These are phyloP conservation scores for Moniliella sp. DNA, from an alignment of 1,284 basidiomycete genomes.

Conservation along the genomic window DNA sequence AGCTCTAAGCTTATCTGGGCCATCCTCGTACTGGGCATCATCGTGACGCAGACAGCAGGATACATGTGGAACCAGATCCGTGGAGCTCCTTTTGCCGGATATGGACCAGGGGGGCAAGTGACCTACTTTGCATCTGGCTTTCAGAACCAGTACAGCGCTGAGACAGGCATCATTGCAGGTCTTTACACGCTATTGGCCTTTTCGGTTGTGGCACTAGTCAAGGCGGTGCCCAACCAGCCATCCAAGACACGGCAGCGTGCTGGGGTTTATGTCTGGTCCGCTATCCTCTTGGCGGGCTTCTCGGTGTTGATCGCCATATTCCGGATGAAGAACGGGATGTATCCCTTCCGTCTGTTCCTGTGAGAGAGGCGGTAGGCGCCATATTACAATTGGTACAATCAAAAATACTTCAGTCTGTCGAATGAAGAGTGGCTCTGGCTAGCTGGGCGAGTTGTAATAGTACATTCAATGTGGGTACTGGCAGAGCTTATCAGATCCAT, in stretches of 20 bases:
- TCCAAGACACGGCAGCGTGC: conserved; percentile 56
- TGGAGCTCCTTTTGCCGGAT: conserved; percentile 45
- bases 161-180: conserved; percentile 63
- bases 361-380: too few relatives aligned
- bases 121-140: conserved; percentile 70
- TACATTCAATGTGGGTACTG: too few relatives aligned
- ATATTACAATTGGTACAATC: too few relatives aligned
- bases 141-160: conserved; percentile 73
- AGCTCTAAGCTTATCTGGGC: conserved; percentile 10
- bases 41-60: conserved; percentile 29
- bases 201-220: conserved; percentile 58
- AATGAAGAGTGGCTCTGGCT: too few relatives aligned
- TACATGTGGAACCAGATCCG: conserved; percentile 95
- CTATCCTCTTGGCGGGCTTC: conserved; percentile 60
- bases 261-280: conserved; percentile 72
- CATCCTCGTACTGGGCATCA: conserved; percentile 10
- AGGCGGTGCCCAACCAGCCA: conserved; percentile 55
- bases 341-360: conserved; percentile 55
- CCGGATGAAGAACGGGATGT: conserved; percentile 66
- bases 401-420: too few relatives aligned
- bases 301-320: conserved; percentile 73
- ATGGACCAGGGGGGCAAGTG: conserved; percentile 38
- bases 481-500: too few relatives aligned
- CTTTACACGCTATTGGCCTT: conserved; percentile 70
- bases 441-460: too few relatives aligned